These are phyloP conservation scores for Mycosarcoma maydis DNA, from an alignment of 1,284 basidiomycete genomes.

Conservation along the genomic window DNA sequence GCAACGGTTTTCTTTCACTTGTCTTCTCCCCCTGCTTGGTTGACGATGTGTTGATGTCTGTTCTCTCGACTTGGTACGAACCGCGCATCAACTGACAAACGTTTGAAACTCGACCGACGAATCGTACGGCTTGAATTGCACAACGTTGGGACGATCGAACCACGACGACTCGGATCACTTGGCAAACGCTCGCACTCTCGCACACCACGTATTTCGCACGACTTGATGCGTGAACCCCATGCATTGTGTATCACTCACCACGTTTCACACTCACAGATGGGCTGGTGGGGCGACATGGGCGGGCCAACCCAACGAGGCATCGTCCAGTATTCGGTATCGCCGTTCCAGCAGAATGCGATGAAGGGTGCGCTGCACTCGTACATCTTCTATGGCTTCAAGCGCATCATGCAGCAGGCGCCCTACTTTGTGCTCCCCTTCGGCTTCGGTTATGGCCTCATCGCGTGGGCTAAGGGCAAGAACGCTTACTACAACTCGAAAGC, in stretches of 20 bases:
- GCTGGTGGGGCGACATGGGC: slow-evolving; percentile 67
- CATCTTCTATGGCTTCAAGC: slow-evolving; percentile 65
- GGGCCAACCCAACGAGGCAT: slow-evolving; percentile 64
- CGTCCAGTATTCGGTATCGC: slow-evolving; percentile 61
- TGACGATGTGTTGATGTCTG: too few species aligned
- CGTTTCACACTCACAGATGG: slow-evolving; percentile 46
- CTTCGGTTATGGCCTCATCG: slow-evolving; percentile 60
- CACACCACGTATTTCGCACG: background rate
- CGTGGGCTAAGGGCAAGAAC: slow-evolving; percentile 63
- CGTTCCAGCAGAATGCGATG: slow-evolving; percentile 64
- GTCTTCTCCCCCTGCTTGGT: too few species aligned
- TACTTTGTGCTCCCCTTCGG: slow-evolving; percentile 65
- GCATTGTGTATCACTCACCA: too few species aligned
- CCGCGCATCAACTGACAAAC: too few species aligned
- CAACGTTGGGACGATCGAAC: too few species aligned
- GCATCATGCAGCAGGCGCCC: slow-evolving; percentile 61
- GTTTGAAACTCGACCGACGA: too few species aligned
- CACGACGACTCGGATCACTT: too few species aligned
- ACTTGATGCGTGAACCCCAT: too few species aligned
- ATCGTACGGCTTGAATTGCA: too few species aligned
- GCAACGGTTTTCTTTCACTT: too few species aligned
- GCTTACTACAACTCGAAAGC: slow-evolving; percentile 66
- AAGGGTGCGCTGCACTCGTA: slow-evolving; percentile 60
- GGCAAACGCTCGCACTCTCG: too few species aligned
- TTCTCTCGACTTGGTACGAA: too few species aligned